These are phyloP conservation scores for sunflower (Helianthus annuus) DNA, from an alignment of 129 eudicot genomes.

Conservation along the genomic window HanXRQr2.0-SUNRISE NC_035434.2:161052237-161052736, in stretches of 20 bases:
- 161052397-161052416: background rate
- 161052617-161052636: too few species aligned
- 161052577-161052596: conserved; percentile 15
- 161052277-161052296: too few species aligned
- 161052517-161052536: conserved; percentile 54
- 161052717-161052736: conserved; percentile 21
- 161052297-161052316: too few species aligned
- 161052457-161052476: conserved; percentile 25
- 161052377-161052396: background rate
- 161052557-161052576: conserved; percentile 15
- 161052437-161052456: too few species aligned
- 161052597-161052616: background rate
- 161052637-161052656: conserved; percentile 4
- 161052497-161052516: too few species aligned
- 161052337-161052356: too few species aligned
- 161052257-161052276: too few species aligned
- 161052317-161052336: too few species aligned
- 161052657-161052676: background rate
- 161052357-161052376: too few species aligned
- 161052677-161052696: background rate
- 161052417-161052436: too few species aligned
- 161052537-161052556: conserved; percentile 57
- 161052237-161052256: too few species aligned
- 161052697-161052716: conserved; percentile 8
- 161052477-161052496: too few species aligned